phyloP scores from a whole-genome alignment of 2,329 filamentous ascomycete genomes.

The Lomentospora prolificans region DNA sequence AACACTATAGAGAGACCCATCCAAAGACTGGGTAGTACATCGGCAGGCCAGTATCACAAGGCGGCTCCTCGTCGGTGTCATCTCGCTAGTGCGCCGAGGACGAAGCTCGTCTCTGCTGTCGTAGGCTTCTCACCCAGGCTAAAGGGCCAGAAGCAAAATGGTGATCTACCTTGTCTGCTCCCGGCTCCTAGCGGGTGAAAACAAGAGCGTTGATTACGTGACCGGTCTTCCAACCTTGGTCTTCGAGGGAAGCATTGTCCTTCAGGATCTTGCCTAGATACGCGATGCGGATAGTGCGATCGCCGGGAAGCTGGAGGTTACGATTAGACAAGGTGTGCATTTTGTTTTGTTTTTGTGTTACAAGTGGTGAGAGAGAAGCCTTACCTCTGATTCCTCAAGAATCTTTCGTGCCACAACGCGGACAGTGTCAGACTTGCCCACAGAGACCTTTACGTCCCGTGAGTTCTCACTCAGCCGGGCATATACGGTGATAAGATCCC shows the following conservation, averaged over 20 bases:
- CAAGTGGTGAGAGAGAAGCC: constrained; percentile 20
- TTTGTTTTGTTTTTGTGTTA: too few relatives aligned
- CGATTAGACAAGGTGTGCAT: not conserved
- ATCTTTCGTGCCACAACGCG: constrained; percentile 53
- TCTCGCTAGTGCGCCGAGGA: not conserved
- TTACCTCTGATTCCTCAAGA: constrained; percentile 52
- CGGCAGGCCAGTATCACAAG: not conserved
- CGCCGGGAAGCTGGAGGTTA: constrained; percentile 41
- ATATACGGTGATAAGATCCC: constrained; percentile 45
- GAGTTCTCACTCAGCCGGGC: constrained; percentile 58
- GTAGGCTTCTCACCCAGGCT: not conserved
- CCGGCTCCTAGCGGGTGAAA: constrained; percentile 22
- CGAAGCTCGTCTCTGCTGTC: not conserved
- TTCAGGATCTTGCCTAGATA: constrained; percentile 76
- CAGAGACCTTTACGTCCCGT: constrained; percentile 49
- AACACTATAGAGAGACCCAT: not conserved
- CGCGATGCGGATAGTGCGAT: constrained; percentile 57
- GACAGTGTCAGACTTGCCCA: constrained; percentile 55
- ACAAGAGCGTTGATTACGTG: constrained; percentile 72
- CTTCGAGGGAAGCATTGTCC: constrained; percentile 52
- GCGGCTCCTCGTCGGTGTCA: not conserved
- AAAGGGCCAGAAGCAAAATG: not conserved
- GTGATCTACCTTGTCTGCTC: not conserved
- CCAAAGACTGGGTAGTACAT: not conserved
- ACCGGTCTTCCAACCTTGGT: constrained; percentile 66